A percentile compares a stretch with the other conserved stretches of the same genome.
phyloP scores from a whole-genome alignment of 805 yeast genomes.

The Sugiyamaella floridensis region DNA sequence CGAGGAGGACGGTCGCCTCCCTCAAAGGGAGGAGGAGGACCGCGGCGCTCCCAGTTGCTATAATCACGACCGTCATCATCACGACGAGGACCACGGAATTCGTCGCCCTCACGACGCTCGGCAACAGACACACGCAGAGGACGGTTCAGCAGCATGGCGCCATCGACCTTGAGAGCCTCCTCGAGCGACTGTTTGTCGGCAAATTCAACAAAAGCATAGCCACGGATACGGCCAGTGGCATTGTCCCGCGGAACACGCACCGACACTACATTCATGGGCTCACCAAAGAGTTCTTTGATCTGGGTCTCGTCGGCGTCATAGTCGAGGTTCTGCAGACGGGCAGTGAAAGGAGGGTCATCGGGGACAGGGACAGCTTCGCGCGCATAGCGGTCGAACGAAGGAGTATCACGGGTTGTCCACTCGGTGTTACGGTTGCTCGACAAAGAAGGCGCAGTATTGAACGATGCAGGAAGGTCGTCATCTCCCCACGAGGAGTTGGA shows the following conservation, averaged over 20 bases:
- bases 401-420: slow-evolving; percentile 30
- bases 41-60: slow-evolving; percentile 29
- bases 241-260: slow-evolving; percentile 68
- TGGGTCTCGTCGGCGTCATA: slow-evolving; percentile 68
- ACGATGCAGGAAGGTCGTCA: slow-evolving; percentile 42
- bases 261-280: slow-evolving; percentile 47
- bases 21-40: slow-evolving; percentile 26
- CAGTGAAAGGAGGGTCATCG: slow-evolving; percentile 84
- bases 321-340: slow-evolving; percentile 81
- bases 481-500: slow-evolving; percentile 67
- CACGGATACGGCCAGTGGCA: slow-evolving; percentile 64
- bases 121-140: slow-evolving; percentile 65
- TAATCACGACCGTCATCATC: slow-evolving; percentile 45
- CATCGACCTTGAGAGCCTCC: slow-evolving; percentile 65
- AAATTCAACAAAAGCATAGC: slow-evolving; percentile 85
- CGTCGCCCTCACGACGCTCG: slow-evolving; percentile 43
- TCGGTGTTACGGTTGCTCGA: slow-evolving; percentile 24
- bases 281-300: slow-evolving; percentile 32
- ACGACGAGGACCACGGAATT: slow-evolving; percentile 34
- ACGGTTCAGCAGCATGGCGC: slow-evolving; percentile 67
- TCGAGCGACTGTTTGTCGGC: slow-evolving; percentile 73
- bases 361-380: slow-evolving; percentile 80
- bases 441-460: slow-evolving; percentile 2
- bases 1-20: slow-evolving; percentile 30
- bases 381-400: slow-evolving; percentile 3